phyloP scores from a whole-genome alignment of 495 filamentous ascomycete genomes.

The Daldinia grandis region DNA sequence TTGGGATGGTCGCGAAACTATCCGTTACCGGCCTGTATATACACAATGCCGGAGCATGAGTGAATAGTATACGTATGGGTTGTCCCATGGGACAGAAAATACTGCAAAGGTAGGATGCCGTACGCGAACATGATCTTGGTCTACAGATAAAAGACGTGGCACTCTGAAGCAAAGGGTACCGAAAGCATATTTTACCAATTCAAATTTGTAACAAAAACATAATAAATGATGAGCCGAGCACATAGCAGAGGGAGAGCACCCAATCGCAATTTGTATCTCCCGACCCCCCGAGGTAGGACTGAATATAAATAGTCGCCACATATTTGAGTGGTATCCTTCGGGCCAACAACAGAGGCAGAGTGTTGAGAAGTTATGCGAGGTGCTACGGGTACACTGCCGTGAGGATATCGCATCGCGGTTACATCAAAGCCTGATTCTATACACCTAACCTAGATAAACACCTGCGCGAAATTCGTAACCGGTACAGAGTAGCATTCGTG shows the following conservation, averaged over 20 bases:
- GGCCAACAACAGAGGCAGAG: background rate
- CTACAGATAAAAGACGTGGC: constrained; percentile 9
- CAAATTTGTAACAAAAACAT: background rate
- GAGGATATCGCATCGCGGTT: constrained; percentile 14
- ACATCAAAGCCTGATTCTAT: constrained; percentile 11
- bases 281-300: constrained; percentile 20
- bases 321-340: background rate
- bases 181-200: background rate
- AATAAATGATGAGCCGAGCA: background rate
- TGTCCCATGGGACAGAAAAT: background rate
- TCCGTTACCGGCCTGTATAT: constrained; percentile 23
- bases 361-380: background rate
- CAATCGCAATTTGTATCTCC: constrained; percentile 6
- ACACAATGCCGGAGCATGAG: background rate
- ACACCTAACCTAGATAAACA: constrained; percentile 1
- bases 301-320: constrained; percentile 29
- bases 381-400: constrained; percentile 16
- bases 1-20: constrained; percentile 1
- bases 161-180: background rate
- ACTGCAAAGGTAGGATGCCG: background rate
- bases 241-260: background rate
- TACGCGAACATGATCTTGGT: constrained; percentile 10
- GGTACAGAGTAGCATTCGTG: constrained; percentile 22
- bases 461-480: constrained; percentile 14
- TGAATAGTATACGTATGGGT: background rate